Evolutionary conservation across 129 eudicot species (phyloP), one percentile per base, ranked within the genome.

Genomic region (Ambrosia artemisiifolia): DNA sequence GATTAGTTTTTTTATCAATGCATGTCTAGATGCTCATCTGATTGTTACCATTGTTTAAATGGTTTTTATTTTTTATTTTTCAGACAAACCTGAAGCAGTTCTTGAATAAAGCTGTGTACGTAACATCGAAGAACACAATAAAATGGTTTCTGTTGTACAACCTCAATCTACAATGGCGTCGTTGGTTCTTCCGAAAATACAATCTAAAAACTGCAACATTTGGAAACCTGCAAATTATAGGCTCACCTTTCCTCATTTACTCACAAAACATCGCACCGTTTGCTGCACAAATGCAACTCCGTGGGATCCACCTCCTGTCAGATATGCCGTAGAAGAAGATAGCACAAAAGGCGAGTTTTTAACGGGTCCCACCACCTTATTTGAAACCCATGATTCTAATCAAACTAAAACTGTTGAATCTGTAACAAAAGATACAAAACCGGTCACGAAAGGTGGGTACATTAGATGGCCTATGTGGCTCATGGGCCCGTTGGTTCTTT

Each of bases 381-480:
- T 90, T 30, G 87, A 90, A 63, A 83, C 87, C 42, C 43, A 82
- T 7, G 78, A 50, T 49, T 85, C 96, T 7, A 62, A 46, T 64
- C 65, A 80, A 65, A 34, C 92, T 50, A 67, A 80, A 55, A 47
- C 85, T 28, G 35, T 67, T 3, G 80, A 82, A 78, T 16, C 79
- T 32, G 24, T 75, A 40, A 19, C 51, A 59, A 64, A 79, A 20
- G 70, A 69, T 11, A 50, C 83, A 4, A 69, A 88, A 78, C 64
- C 72, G 53, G 69, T 38, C 42, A 53, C 83, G 10, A 79, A 75
- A 56, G 33, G 78, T 47, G 76, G 69, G 65, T 86, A 81, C 81
- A 76, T 88, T 6, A 82, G 85, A 79, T 83, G 91, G 96, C 89
- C 98, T 6, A 73, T 94, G 78, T 94, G 96, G 96, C 83, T 94